Conservation (phyloP, 2,329 filamentous ascomycete genomes). For the Ophiosphaerella korrae region DNA sequence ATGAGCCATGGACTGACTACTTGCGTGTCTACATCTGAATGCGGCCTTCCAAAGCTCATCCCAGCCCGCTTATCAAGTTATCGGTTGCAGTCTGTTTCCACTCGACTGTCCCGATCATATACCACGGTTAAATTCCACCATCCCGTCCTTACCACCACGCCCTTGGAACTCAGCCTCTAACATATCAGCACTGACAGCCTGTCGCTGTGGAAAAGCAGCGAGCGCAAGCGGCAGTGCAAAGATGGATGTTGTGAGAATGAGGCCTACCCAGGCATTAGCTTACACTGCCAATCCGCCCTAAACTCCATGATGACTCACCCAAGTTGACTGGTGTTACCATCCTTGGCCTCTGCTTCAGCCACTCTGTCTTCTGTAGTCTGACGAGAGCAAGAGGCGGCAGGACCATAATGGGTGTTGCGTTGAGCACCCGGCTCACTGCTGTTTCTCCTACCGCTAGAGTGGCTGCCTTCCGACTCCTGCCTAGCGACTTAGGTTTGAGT, state of each 20-base stretch:
- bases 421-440: slow-evolving; percentile 86
- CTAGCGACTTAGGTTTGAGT: slow-evolving; percentile 66
- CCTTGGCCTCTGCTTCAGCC: slow-evolving; percentile 77
- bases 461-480: slow-evolving; percentile 86
- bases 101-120: slow-evolving; percentile 61
- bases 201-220: slow-evolving; percentile 89
- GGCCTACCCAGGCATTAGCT: slow-evolving; percentile 44
- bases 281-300: slow-evolving; percentile 73
- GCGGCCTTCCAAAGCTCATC: too few species aligned
- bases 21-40: too few species aligned
- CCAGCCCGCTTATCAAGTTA: too few species aligned
- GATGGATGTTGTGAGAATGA: slow-evolving; percentile 86
- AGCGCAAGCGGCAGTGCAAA: slow-evolving; percentile 88
- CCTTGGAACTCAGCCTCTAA: slow-evolving; percentile 88
- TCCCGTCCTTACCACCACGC: slow-evolving; percentile 74
- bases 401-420: slow-evolving; percentile 96
- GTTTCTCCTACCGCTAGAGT: slow-evolving; percentile 91
- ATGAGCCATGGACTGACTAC: too few species aligned
- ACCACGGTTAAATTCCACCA: slow-evolving; percentile 96
- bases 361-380: slow-evolving; percentile 79
- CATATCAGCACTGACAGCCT: slow-evolving; percentile 74
- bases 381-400: slow-evolving; percentile 87
- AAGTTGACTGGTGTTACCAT: slow-evolving; percentile 84
- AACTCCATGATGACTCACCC: slow-evolving; percentile 48
- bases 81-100: background rate